phyloP scores from a whole-genome alignment of 169 alveolate species.

The Cyclospora cayetanensis region DNA sequence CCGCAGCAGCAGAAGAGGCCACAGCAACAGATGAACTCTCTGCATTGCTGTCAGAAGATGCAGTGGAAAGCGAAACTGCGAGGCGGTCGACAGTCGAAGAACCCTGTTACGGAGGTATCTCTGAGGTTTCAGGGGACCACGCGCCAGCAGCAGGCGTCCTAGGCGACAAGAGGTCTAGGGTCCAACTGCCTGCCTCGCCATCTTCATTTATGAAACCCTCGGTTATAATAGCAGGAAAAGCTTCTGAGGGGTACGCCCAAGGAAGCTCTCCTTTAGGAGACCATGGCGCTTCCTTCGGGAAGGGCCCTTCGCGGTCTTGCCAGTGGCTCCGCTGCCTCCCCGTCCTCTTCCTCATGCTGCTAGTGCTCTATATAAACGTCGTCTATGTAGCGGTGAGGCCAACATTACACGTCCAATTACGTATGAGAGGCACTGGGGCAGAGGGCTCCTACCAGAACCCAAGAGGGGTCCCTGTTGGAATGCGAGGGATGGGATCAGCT shows the following conservation, averaged over 20 bases:
- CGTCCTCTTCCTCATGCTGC: constrained; percentile 61
- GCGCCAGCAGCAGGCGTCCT: neutral
- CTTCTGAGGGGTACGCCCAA: neutral
- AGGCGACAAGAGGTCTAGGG: neutral
- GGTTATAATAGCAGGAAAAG: neutral
- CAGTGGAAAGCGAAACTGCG: too few relatives aligned
- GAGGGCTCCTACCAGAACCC: too few relatives aligned
- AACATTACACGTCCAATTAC: too few relatives aligned
- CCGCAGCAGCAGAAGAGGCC: neutral
- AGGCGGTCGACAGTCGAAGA: too few relatives aligned
- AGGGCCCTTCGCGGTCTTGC: constrained; percentile 45
- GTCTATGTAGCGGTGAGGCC: constrained; percentile 38
- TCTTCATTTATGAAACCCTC: neutral
- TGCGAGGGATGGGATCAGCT: too few relatives aligned
- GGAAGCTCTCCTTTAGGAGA: neutral
- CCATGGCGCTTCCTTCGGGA: neutral
- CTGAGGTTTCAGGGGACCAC: neutral
- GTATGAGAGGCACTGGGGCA: too few relatives aligned
- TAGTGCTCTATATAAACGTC: constrained; percentile 16
- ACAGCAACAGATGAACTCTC: neutral
- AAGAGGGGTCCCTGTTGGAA: too few relatives aligned
- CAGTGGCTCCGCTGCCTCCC: constrained; percentile 68
- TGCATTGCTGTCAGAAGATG: too few relatives aligned
- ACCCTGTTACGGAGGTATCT: neutral
- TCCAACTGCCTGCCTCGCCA: neutral